phyloP scores from a whole-genome alignment of 179 eudicot species.

The Actinidia arguta region DNA sequence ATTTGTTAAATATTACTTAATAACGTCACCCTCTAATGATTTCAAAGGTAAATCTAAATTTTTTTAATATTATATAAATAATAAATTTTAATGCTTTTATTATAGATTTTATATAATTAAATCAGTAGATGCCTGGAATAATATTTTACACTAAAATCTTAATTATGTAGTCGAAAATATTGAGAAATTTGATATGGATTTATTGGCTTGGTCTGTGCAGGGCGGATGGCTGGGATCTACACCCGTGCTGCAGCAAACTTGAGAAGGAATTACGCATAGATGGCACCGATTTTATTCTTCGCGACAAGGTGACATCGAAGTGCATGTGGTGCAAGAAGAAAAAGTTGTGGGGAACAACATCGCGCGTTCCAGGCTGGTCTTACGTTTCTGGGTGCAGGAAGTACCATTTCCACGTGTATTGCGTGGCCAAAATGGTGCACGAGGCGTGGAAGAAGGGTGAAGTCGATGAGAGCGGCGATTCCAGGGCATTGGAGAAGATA shows the following conservation, averaged over 20 bases:
- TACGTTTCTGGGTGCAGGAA: constrained; percentile 26
- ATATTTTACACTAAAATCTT: no score
- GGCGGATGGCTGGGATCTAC: constrained; percentile 22
- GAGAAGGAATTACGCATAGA: constrained; percentile 1
- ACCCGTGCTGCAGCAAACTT: constrained; percentile 31
- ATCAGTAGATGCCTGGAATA: no score
- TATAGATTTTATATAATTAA: no score
- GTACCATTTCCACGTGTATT: constrained; percentile 35
- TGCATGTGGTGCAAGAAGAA: constrained; percentile 38
- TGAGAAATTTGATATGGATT: no score
- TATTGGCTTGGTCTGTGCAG: no score
- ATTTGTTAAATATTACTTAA: no score
- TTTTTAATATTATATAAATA: no score
- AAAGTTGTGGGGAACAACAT: neutral
- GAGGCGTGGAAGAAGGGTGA: constrained; percentile 28
- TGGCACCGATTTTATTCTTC: constrained; percentile 13
- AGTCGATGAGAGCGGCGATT: neutral
- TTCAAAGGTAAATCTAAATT: no score
- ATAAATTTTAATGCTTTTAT: no score
- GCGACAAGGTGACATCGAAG: neutral
- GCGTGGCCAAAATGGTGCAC: constrained; percentile 25
- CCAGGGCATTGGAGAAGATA: constrained; percentile 14
- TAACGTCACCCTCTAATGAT: no score
- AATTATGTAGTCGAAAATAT: no score
- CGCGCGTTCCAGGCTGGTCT: constrained; percentile 25